A percentile compares a stretch with the other conserved stretches of the same genome.
Evolutionary conservation across 208 protist species (phyloP).

Genomic region (Lotmaria passim): DNA sequence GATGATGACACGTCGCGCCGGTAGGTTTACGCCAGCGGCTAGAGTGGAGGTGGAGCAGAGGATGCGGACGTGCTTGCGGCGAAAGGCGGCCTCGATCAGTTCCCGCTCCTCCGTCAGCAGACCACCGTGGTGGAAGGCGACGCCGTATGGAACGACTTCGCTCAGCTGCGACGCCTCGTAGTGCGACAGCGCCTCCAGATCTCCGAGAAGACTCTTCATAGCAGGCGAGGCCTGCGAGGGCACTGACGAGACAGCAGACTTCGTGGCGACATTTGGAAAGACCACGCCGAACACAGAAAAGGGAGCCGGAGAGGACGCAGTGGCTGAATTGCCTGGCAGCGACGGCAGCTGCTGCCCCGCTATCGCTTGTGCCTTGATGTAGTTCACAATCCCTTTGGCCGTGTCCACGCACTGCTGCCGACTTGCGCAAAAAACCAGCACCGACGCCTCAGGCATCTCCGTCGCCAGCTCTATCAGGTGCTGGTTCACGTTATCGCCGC

Average conservation of each 20-base stretch:
- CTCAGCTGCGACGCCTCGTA: slow-evolving; percentile 44
- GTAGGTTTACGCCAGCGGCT: slow-evolving; percentile 93
- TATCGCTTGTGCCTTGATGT: slow-evolving; percentile 29
- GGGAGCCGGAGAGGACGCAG: background rate
- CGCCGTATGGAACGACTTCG: slow-evolving; percentile 70
- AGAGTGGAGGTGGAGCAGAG: slow-evolving; percentile 94
- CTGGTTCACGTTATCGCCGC: slow-evolving; percentile 36
- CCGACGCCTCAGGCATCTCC: slow-evolving; percentile 62
- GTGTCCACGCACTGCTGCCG: slow-evolving; percentile 80
- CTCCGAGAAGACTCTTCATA: slow-evolving; percentile 40
- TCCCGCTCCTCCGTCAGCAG: slow-evolving; percentile 83
- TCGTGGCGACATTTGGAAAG: background rate
- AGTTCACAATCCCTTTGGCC: slow-evolving; percentile 58
- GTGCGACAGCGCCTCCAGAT: slow-evolving; percentile 48
- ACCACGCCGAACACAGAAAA: slow-evolving; percentile 13
- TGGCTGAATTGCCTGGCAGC: background rate
- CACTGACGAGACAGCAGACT: slow-evolving; percentile 20
- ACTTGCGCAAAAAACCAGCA: slow-evolving; percentile 88
- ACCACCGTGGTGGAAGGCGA: slow-evolving; percentile 92
- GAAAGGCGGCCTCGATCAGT: slow-evolving; percentile 84
- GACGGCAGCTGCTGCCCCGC: slow-evolving; percentile 22
- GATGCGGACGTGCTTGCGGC: slow-evolving; percentile 67
- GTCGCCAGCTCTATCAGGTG: slow-evolving; percentile 68
- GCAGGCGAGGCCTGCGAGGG: slow-evolving; percentile 27
- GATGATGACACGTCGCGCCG: slow-evolving; percentile 90